Percentiles rank a stretch among this genome's conserved stretches.
These are phyloP conservation scores for Colletotrichum abscissum DNA, from an alignment of 2,329 filamentous ascomycete species.

Conservation along the genomic window DNA sequence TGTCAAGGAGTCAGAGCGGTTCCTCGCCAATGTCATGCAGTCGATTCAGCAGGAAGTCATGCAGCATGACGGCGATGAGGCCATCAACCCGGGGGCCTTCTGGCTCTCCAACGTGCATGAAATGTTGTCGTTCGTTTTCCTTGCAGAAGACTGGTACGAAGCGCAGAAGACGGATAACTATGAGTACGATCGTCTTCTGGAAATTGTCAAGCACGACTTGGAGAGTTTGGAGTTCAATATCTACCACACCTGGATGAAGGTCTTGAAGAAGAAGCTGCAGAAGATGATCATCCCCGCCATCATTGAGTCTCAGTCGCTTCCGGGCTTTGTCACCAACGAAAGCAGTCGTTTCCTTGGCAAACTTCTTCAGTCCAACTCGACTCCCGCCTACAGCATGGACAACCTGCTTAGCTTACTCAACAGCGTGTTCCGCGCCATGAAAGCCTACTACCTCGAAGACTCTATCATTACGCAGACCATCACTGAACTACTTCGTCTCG, in stretches of 20 bases:
- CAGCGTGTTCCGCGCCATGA: slow-evolving; percentile 98
- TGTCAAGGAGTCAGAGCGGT: slow-evolving; percentile 98
- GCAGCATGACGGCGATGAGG: slow-evolving; percentile 97
- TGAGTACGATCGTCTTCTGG: slow-evolving; percentile 95
- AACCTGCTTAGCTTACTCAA: slow-evolving; percentile 95
- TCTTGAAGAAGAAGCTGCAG: slow-evolving; percentile 97
- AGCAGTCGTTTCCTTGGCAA: slow-evolving; percentile 98
- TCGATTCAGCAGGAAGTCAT: slow-evolving; percentile 99
- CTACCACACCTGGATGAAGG: slow-evolving; percentile 99
- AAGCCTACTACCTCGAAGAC: slow-evolving; percentile 97
- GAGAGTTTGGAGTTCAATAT: slow-evolving; percentile 99
- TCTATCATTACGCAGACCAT: slow-evolving; percentile 95
- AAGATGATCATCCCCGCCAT: slow-evolving; percentile 99
- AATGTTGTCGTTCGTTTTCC: slow-evolving; percentile 99
- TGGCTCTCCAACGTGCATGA: slow-evolving; percentile 99
- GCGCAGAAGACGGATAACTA: slow-evolving; percentile 99
- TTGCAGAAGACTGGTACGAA: slow-evolving; percentile 99
- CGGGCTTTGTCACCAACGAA: slow-evolving; percentile 98
- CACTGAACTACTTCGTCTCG: slow-evolving; percentile 90
- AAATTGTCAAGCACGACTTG: slow-evolving; percentile 99
- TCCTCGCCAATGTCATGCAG: slow-evolving; percentile 99
- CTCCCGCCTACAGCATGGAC: slow-evolving; percentile 99
- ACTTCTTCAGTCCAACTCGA: slow-evolving; percentile 88
- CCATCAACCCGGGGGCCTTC: slow-evolving; percentile 96
- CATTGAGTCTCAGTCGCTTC: slow-evolving; percentile 97